phyloP scores from a whole-genome alignment of 1,284 basidiomycete genomes.

The Cutaneotrichosporon cutaneum region DNA sequence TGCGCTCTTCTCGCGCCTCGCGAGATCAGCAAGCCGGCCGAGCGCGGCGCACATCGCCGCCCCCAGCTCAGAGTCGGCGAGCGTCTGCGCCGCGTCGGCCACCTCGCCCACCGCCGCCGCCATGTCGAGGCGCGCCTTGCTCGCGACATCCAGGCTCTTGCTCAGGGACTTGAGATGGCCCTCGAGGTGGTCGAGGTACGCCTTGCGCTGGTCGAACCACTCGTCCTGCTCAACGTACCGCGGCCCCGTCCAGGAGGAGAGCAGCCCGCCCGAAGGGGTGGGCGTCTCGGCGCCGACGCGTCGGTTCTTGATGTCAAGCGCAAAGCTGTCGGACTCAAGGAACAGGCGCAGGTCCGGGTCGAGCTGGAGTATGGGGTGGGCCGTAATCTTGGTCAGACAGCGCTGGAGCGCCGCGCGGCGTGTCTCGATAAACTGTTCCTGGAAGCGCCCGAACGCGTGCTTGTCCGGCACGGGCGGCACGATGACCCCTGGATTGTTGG shows the following conservation, averaged over 20 bases:
- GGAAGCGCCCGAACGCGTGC: slow-evolving; percentile 83
- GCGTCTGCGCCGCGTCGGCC: slow-evolving; percentile 63
- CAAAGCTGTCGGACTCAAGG: slow-evolving; percentile 80
- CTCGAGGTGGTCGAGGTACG: slow-evolving; percentile 85
- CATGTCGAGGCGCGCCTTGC: slow-evolving; percentile 75
- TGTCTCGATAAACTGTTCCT: slow-evolving; percentile 81
- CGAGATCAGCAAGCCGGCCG: slow-evolving; percentile 68
- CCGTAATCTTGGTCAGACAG: slow-evolving; percentile 81
- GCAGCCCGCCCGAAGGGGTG: slow-evolving; percentile 57
- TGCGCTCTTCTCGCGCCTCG: slow-evolving; percentile 66
- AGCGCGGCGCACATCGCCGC: slow-evolving; percentile 68
- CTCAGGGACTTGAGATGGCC: slow-evolving; percentile 80
- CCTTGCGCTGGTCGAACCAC: slow-evolving; percentile 90
- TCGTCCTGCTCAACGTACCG: slow-evolving; percentile 92
- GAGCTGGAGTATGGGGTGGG: slow-evolving; percentile 79
- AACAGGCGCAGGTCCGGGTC: slow-evolving; percentile 83
- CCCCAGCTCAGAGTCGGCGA: slow-evolving; percentile 73
- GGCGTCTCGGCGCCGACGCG: slow-evolving; percentile 13
- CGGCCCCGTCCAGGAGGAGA: slow-evolving; percentile 75
- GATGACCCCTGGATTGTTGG: slow-evolving; percentile 94
- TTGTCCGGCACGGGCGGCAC: slow-evolving; percentile 97
- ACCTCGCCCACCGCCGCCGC: slow-evolving; percentile 69
- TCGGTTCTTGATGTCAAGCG: slow-evolving; percentile 65
- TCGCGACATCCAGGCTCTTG: slow-evolving; percentile 76
- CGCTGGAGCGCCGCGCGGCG: slow-evolving; percentile 79